These are phyloP conservation scores for Coelastrella sp. DNA, from an alignment of 139 green algal genomes.

Conservation along the genomic window DNA sequence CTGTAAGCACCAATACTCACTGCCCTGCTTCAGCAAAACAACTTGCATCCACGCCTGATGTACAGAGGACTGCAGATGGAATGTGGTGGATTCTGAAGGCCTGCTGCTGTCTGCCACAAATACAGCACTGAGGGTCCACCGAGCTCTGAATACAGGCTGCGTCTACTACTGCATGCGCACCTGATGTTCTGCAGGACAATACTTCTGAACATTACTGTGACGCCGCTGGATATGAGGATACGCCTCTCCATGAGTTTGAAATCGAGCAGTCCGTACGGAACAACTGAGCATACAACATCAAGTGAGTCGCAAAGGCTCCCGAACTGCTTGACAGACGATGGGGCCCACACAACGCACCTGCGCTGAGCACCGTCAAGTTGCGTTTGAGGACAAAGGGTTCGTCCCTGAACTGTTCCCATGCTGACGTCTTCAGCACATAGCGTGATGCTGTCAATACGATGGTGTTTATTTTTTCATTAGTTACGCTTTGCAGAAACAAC, in stretches of 20 bases:
- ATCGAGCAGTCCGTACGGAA: constrained; percentile 5
- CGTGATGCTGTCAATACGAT: constrained; percentile 9
- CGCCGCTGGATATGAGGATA: background rate
- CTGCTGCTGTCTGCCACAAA: too few relatives aligned
- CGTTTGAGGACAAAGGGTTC: background rate
- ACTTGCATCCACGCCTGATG: too few relatives aligned
- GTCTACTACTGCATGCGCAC: background rate
- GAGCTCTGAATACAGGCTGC: too few relatives aligned
- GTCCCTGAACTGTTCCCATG: background rate
- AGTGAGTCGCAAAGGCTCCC: background rate
- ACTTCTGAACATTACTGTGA: background rate
- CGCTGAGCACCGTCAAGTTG: constrained; percentile 15
- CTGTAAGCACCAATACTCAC: too few relatives aligned
- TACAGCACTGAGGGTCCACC: too few relatives aligned
- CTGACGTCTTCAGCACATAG: background rate
- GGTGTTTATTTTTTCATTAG: background rate
- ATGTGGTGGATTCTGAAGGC: too few relatives aligned
- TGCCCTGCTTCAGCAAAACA: too few relatives aligned
- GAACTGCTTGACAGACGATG: too few relatives aligned
- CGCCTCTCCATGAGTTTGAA: constrained; percentile 26
- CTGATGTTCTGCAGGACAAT: constrained; percentile 29
- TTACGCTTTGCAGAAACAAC: background rate
- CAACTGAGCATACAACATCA: background rate
- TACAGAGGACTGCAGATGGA: too few relatives aligned
- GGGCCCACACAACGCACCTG: background rate